Base-by-base conservation (phyloP, 495 filamentous ascomycete genomes). In the Neurospora sp. region DNA sequence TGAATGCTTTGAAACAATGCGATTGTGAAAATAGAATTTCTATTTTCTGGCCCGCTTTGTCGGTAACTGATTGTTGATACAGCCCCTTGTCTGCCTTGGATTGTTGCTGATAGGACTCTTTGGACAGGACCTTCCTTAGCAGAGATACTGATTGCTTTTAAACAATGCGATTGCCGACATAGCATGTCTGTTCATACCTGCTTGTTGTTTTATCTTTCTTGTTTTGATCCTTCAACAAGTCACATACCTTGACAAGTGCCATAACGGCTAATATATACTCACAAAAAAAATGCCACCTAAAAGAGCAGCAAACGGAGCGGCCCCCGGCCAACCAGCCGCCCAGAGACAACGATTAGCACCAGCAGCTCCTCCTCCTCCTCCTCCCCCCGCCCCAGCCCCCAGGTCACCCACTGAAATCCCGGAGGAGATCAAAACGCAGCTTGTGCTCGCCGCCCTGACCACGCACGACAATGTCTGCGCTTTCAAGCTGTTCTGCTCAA, bases 401-500 rank as follows among this genome's bases (percentile, higher is more conserved):
- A 23, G 48, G 11, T 59, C 20, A 59, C 23, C 20, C 48, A 20
- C 5, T 35, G 14, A 6, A 18, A 71, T 77, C 0, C 72, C 76
- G 18, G 35, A 12, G 16, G 76, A 77, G 27, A 70, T 76, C 66
- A 20, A 44, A 12, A 39, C 54, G 39, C 39, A 74, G 35, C 70
- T 77, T 62, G 42, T 77, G 35, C 5, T 70, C n/a, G 6, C 16
- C 3, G 10, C 7, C 59, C 46, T 71, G 38, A 62, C 54, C 74
- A 5, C 46, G 39, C 41, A 42, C 14, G 35, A 42, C 42, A 20
- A 8, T 10, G 6, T 37, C 27, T 77, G 76, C 66, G 72, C 42
- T 54, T 39, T 77, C 31, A 2, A 54, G 39, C 39, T 74, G 1
- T 35, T 77, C 18, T 73, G 71, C 70, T 62, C 72, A 8, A 70